These are phyloP conservation scores for Plectranthus barbatus DNA, from an alignment of 257 asterid species.

Conservation along the genomic window DNA sequence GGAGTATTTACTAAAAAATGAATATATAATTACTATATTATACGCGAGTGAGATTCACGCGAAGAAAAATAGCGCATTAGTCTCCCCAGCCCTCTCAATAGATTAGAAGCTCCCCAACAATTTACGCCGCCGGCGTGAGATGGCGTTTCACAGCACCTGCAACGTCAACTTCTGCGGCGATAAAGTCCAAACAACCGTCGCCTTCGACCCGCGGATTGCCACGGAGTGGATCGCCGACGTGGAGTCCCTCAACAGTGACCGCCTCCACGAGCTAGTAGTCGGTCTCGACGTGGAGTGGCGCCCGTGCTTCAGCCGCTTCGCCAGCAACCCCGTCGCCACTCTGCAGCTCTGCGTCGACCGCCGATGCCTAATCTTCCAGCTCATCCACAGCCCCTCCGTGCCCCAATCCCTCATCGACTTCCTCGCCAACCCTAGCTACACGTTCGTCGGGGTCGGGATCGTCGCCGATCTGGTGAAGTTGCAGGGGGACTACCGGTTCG, in stretches of 20 bases:
- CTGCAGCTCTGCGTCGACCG: conserved; percentile 46
- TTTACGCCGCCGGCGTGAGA: too few relatives aligned
- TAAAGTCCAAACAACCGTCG: conserved; percentile 31
- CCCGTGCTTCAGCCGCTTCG: conserved; percentile 21
- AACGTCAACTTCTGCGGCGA: conserved; percentile 25
- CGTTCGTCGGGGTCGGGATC: conserved; percentile 47
- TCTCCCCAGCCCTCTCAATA: too few relatives aligned
- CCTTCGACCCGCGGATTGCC: conserved; percentile 23
- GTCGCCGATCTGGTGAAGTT: conserved; percentile 33
- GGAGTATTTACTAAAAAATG: too few relatives aligned
- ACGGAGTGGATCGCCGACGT: conserved; percentile 34
- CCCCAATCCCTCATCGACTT: conserved; percentile 28
- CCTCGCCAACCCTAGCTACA: conserved; percentile 27
- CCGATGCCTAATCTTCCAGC: conserved; percentile 41
- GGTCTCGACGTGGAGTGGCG: conserved; percentile 58
- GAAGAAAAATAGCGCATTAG: too few relatives aligned
- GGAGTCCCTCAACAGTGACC: conserved; percentile 10
- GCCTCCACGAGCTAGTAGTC: conserved; percentile 19
- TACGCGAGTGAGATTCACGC: too few relatives aligned
- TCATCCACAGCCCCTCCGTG: conserved; percentile 20
- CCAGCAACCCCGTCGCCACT: conserved; percentile 36
- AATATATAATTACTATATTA: too few relatives aligned
- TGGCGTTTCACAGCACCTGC: too few relatives aligned
- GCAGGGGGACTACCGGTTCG: conserved; percentile 32
- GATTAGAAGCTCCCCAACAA: too few relatives aligned